phyloP scores from a whole-genome alignment of 768 basidiomycete species.

The Russula abietina region DNA sequence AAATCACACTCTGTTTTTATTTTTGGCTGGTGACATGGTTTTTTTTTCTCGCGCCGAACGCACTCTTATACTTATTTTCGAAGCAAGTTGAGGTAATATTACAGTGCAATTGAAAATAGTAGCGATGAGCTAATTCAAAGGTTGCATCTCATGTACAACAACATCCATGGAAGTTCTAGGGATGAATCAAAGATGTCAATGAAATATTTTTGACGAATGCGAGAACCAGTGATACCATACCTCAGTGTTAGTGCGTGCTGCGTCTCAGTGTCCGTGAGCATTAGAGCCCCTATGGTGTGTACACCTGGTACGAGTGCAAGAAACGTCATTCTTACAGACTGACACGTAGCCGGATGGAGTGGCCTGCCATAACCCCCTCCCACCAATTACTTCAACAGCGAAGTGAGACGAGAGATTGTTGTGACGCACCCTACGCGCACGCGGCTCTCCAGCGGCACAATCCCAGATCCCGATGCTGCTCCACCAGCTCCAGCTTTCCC shows the following conservation, averaged over 20 bases:
- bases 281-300: constrained; percentile 65
- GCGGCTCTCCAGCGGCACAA: constrained; percentile 71
- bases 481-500: not conserved
- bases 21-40: too few relatives aligned
- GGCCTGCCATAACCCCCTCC: constrained; percentile 44
- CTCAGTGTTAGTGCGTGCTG: constrained; percentile 68
- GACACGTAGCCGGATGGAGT: constrained; percentile 72
- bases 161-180: constrained; percentile 62
- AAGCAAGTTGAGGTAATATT: too few relatives aligned
- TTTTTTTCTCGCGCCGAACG: too few relatives aligned
- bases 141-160: constrained; percentile 4
- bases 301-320: constrained; percentile 75
- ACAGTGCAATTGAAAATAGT: too few relatives aligned
- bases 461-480: constrained; percentile 40
- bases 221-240: constrained; percentile 36
- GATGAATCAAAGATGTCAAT: not conserved
- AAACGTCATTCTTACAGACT: constrained; percentile 83
- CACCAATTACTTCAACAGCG: not conserved
- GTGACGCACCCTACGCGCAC: constrained; percentile 68
- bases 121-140: not conserved
- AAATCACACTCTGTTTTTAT: too few relatives aligned
- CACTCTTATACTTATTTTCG: too few relatives aligned
- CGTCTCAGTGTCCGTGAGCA: constrained; percentile 69
- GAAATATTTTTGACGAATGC: not conserved
- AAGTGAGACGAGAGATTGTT: not conserved